Base-by-base conservation (phyloP, 2,329 filamentous ascomycete genomes). In the Xylariaceae sp. region DNA sequence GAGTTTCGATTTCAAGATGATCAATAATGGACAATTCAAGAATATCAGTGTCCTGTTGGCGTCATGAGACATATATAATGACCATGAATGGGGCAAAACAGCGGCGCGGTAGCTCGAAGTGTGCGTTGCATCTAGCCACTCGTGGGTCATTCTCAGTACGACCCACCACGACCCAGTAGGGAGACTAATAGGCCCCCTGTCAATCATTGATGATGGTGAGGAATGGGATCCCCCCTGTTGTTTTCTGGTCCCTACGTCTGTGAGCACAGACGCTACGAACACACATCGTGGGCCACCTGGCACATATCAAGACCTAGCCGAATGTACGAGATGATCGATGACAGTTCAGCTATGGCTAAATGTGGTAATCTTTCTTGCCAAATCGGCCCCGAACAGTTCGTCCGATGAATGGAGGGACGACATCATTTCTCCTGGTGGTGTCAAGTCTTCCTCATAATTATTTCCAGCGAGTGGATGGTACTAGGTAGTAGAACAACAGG, bases 41-140 rank as follows among this genome's bases (percentile, higher is more conserved):
- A 43, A 39, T 6, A 41, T 41, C 34, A 46, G 55, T 53, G 58
- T 56, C 36, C 53, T 44, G 51, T 58, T 63, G 65, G 63, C 58
- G 58, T 63, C 56, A 60, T 59, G 62, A 56, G 46, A 56, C 26
- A 60, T 66, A 65, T 65, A 68, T 61, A 67, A 54, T 24, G 47
- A 60, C 29, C 24, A 53, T 31, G 24, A 41, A 53, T 58, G 50
- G 52, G 55, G 53, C 47, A 48, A 56, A 52, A 48, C 37, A 62
- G 48, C 52, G 53, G 59, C 58, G 49, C 41, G 58, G 33, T 36
- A 16, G 8, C 33, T 36, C 33, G 21, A 53, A 12, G 55, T 34
- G 53, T 45, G 29, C 46, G 45, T 16, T 59, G 40, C 33, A 56
- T 28, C 55, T 49, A 49, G 39, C 44, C 45, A 53, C 40, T 34